Evolutionary conservation across 1,139 yeast species (phyloP), one percentile per base, ranked within the genome.

Genomic region (Geotrichum reessii): DNA sequence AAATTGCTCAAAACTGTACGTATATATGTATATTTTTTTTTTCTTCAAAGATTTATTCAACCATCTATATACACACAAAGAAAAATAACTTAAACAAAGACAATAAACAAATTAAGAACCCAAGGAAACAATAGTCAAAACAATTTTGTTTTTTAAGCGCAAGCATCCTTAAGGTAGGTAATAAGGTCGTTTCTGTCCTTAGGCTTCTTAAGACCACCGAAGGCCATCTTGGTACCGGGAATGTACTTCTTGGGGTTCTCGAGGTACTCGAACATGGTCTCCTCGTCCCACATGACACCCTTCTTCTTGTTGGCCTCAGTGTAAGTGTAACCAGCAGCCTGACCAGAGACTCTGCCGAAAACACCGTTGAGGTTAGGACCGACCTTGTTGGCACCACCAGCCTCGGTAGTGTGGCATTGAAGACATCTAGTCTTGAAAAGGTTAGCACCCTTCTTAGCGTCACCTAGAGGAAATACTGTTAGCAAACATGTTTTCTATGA

Each of bases 181-280:
- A 93, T 79, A 77, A 93, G 82, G 77, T 93, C 98, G 81, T 90
- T 89, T 86, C 98, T 90, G 83, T 93, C 99, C 87, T 91, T 93
- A 68, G 92, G 85, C 85, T 93, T 93, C 93, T 93, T 93, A 79
- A 93, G 86, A 81, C 99, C 99, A 81, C 97, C 99, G 73, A 93
- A 93, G 67, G 99, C 99, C 99, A 93, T 93, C 87, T 93, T 93
- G 81, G 98, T 93, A 79, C 99, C 99, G 74, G 99, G 99, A 71
- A 93, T 91, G 82, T 91, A 93, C 83, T 93, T 93, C 96, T 93
- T 93, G 81, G 99, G 99, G 89, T 93, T 95, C 80, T 87, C 96
- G 78, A 93, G 86, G 86, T 93, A 93, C 76, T 88, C 96, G 71
- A 86, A 83, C 87, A 93, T 83, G 77, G 91, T 83, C 75, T 91